phyloP scores from a whole-genome alignment of 1,284 basidiomycete genomes.

The Stereum hirsutum region DNA sequence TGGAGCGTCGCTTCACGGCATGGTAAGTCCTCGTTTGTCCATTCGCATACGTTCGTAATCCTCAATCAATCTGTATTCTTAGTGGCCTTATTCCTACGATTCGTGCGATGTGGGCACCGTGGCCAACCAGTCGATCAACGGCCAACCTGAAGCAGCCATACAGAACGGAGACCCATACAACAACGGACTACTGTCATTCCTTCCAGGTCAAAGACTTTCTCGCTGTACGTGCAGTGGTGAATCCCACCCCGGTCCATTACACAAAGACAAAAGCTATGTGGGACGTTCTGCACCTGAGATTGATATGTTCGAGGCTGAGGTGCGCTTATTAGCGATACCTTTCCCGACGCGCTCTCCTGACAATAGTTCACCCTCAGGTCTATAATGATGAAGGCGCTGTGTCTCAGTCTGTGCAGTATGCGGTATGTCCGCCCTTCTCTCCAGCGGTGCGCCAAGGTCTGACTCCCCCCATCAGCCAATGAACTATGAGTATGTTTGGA shows the following conservation, averaged over 20 bases:
- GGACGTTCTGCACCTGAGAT: slow-evolving; percentile 42
- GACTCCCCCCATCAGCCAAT: slow-evolving; percentile 29
- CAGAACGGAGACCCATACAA: slow-evolving; percentile 31
- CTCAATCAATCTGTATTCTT: not conserved
- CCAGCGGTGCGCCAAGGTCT: not conserved
- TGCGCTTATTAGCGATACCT: slow-evolving; percentile 16
- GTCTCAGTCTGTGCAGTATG: slow-evolving; percentile 38
- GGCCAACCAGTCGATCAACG: slow-evolving; percentile 34
- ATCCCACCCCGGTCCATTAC: slow-evolving; percentile 46
- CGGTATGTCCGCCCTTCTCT: slow-evolving; percentile 18
- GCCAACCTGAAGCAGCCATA: slow-evolving; percentile 27
- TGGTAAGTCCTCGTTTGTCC: slow-evolving; percentile 21
- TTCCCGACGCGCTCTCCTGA: no score
- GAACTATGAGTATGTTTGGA: slow-evolving; percentile 31
- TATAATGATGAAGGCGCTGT: slow-evolving; percentile 22
- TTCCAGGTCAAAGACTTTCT: slow-evolving; percentile 38
- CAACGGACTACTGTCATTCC: slow-evolving; percentile 27
- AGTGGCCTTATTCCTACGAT: slow-evolving; percentile 52
- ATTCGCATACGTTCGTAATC: not conserved
- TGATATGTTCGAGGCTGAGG: slow-evolving; percentile 37
- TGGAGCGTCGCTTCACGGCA: slow-evolving; percentile 50
- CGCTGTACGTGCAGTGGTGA: slow-evolving; percentile 47
- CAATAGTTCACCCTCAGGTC: not conserved
- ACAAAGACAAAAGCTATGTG: slow-evolving; percentile 38
- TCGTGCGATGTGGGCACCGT: slow-evolving; percentile 50